These are phyloP conservation scores for Trichoderma lentiforme DNA, from an alignment of 2,329 filamentous ascomycete species.

Conservation along the genomic window DNA sequence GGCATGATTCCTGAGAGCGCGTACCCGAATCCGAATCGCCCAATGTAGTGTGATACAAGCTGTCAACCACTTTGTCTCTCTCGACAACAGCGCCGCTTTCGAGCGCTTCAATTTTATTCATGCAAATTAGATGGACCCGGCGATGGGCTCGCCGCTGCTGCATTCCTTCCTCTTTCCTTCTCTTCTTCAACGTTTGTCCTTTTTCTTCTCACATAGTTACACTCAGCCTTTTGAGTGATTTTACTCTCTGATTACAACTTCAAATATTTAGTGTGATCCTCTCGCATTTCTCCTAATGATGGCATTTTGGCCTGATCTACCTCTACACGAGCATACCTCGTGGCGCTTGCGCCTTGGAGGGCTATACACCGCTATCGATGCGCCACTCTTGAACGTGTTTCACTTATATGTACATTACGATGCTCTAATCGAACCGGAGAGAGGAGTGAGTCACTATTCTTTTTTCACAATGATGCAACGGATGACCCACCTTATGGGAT, in stretches of 20 bases:
- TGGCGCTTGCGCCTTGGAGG: neutral
- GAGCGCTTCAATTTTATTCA: neutral
- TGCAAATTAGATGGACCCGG: neutral
- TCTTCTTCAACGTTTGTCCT: neutral
- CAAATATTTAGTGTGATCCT: neutral
- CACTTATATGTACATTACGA: neutral
- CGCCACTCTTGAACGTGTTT: neutral
- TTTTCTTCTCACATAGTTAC: neutral
- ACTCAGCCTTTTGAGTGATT: neutral
- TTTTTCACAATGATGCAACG: neutral
- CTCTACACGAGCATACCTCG: neutral
- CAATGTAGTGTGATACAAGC: slow-evolving; percentile 21
- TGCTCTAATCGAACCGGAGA: neutral
- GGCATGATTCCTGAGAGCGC: slow-evolving; percentile 53
- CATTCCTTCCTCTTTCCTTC: neutral
- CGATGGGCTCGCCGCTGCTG: neutral
- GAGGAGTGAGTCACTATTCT: neutral
- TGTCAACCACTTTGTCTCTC: neutral
- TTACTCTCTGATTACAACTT: neutral
- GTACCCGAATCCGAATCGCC: slow-evolving; percentile 45
- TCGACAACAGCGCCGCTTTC: neutral
- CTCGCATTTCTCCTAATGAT: neutral
- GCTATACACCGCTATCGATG: neutral
- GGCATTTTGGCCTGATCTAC: neutral
- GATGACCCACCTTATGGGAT: neutral